Conservation (phyloP, 495 filamentous ascomycete species). For the Chaetomium tenue region DNA sequence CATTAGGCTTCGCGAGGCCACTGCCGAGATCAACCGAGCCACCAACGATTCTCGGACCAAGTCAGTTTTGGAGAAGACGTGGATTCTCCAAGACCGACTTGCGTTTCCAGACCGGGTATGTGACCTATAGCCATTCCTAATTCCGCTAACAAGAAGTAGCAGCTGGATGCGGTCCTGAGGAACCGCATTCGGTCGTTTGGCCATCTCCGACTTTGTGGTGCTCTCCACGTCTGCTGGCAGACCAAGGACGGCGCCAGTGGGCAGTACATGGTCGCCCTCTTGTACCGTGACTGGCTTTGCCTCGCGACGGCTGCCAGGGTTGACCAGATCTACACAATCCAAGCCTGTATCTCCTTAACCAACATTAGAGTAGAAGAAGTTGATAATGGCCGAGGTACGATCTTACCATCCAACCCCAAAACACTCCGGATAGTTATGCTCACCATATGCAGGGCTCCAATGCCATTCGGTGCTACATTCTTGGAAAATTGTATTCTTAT, state of each 20-base stretch:
- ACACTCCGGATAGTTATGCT: conserved; percentile 4
- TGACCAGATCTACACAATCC: conserved; percentile 63
- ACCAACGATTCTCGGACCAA: conserved; percentile 62
- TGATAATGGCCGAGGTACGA: conserved; percentile 77
- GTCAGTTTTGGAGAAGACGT: conserved; percentile 63
- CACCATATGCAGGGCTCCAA: conserved; percentile 61
- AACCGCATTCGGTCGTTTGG: conserved; percentile 72
- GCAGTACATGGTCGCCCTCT: conserved; percentile 81
- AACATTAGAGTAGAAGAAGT: conserved; percentile 72
- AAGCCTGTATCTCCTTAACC: conserved; percentile 69
- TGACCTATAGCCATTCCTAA: neutral
- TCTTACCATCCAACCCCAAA: neutral
- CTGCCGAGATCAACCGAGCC: conserved; percentile 73
- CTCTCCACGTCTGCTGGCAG: conserved; percentile 81
- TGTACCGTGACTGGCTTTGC: conserved; percentile 79
- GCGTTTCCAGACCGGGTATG: conserved; percentile 67
- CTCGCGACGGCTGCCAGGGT: conserved; percentile 65
- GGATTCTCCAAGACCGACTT: conserved; percentile 75
- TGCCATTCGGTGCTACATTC: conserved; percentile 83
- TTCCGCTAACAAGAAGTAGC: conserved; percentile 31
- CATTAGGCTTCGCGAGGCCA: conserved; percentile 65
- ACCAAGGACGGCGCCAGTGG: conserved; percentile 63
- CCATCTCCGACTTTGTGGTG: conserved; percentile 80
- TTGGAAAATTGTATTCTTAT: conserved; percentile 91
- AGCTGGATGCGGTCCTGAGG: conserved; percentile 47